Conservation (phyloP, 768 basidiomycete genomes). For the Boletus patriciae region DNA sequence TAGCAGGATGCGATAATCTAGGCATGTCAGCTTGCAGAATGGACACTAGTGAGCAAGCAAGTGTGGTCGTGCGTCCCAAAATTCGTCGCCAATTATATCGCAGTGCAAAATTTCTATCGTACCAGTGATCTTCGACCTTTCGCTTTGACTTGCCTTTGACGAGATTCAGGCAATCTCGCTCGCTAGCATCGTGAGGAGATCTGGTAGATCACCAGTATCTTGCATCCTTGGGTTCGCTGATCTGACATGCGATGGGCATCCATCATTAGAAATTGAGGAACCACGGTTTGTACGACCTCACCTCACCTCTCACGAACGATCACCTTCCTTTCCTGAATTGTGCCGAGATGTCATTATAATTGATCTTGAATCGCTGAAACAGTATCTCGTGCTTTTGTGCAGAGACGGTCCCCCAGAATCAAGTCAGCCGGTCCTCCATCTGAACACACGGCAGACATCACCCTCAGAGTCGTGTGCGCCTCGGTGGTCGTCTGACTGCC, state of each 20-base stretch:
- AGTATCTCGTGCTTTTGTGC: conserved; percentile 91
- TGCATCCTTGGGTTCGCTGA: conserved; percentile 5
- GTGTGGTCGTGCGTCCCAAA: conserved; percentile 68
- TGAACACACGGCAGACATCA: conserved; percentile 32
- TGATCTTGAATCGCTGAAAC: conserved; percentile 76
- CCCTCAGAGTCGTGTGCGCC: conserved; percentile 79
- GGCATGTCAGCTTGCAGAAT: not conserved
- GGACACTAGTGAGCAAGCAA: conserved; percentile 39
- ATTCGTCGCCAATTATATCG: conserved; percentile 79
- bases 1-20: not conserved
- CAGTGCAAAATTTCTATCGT: conserved; percentile 68
- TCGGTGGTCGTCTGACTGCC: conserved; percentile 76
- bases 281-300: conserved; percentile 13
- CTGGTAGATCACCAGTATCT: not conserved
- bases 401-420: conserved; percentile 77
- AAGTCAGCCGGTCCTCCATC: conserved; percentile 8
- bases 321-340: conserved; percentile 85
- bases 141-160: conserved; percentile 33
- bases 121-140: conserved; percentile 40
- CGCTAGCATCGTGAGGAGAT: not conserved
- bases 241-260: not conserved
- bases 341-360: conserved; percentile 76
- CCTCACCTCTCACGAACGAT: conserved; percentile 71
- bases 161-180: conserved; percentile 14
- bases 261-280: not conserved